Conservation (phyloP, 768 basidiomycete genomes). For the Tulasnella sp. region DNA sequence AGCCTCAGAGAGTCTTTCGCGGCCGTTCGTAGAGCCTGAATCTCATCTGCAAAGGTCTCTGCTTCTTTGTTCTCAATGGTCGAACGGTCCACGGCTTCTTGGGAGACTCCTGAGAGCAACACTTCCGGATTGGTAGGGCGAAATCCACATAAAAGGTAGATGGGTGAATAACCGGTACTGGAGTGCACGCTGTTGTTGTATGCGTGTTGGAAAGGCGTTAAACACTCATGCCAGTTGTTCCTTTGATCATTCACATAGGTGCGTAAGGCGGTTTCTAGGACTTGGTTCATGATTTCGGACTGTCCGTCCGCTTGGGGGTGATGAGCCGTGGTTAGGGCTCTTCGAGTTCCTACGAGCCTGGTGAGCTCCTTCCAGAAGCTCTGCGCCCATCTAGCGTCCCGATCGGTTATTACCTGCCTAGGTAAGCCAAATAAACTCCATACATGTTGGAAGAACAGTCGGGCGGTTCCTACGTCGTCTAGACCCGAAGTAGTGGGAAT, state of each 20-base stretch:
- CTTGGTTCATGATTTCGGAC: conserved; percentile 27
- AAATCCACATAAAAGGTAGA: too few species aligned
- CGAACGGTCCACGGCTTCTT: too few species aligned
- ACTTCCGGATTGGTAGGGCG: too few species aligned
- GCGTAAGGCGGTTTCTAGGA: conserved; percentile 24
- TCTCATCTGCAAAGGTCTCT: too few species aligned
- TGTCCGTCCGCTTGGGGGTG: conserved; percentile 34
- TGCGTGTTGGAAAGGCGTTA: conserved; percentile 22
- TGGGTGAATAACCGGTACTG: conserved; percentile 15
- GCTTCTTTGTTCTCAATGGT: too few species aligned
- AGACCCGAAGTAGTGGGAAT: conserved; percentile 11
- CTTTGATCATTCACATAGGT: conserved; percentile 21
- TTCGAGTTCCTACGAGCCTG: conserved; percentile 14
- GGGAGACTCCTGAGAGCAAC: too few species aligned
- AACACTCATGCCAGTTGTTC: conserved; percentile 22
- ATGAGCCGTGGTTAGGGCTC: conserved; percentile 24
- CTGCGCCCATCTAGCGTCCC: background rate
- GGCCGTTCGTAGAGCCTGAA: too few species aligned
- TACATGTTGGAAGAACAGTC: conserved; percentile 15
- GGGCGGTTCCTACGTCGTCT: background rate
- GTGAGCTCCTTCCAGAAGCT: conserved; percentile 24
- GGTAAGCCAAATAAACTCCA: conserved; percentile 11
- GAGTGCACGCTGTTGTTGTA: conserved; percentile 27
- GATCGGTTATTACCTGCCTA: conserved; percentile 1
- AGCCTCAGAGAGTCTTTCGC: too few species aligned